These are phyloP conservation scores for Talaromyces proteolyticus DNA, from an alignment of 495 filamentous ascomycete species.

Conservation along the genomic window DNA sequence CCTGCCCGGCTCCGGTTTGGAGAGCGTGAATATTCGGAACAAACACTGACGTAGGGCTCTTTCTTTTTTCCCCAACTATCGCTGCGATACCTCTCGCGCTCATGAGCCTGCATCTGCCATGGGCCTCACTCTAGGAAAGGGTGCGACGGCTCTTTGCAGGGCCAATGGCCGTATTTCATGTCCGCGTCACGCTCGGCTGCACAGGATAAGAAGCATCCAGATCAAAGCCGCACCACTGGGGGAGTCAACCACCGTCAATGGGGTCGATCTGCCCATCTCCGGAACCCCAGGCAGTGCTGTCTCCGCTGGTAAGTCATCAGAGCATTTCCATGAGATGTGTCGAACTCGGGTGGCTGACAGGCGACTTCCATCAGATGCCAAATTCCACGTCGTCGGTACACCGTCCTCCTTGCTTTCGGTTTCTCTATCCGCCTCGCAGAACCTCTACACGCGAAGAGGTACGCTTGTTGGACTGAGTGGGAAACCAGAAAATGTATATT, in stretches of 20 bases:
- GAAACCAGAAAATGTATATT: constrained; percentile 75
- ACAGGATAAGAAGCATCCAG: constrained; percentile 28
- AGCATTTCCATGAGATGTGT: too few relatives aligned
- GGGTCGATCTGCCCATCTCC: constrained; percentile 32
- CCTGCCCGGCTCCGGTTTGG: too few relatives aligned
- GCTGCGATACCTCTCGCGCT: not conserved
- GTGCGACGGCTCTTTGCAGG: constrained; percentile 32
- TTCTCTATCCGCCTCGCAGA: constrained; percentile 84
- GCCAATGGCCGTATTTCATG: constrained; percentile 1
- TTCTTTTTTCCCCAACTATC: constrained; percentile 7
- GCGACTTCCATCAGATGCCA: constrained; percentile 60
- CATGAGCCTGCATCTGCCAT: constrained; percentile 16
- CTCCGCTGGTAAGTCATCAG: constrained; percentile 34
- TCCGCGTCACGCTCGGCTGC: not conserved
- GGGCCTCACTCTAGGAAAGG: constrained; percentile 32
- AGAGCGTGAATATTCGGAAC: too few relatives aligned
- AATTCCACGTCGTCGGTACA: constrained; percentile 85
- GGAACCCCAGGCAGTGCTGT: constrained; percentile 32
- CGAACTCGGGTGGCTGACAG: too few relatives aligned
- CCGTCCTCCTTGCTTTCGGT: constrained; percentile 91
- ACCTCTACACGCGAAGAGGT: constrained; percentile 84
- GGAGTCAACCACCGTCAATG: constrained; percentile 28
- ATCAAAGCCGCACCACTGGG: constrained; percentile 37
- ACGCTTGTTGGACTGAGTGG: constrained; percentile 87
- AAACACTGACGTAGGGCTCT: constrained; percentile 28